Base-by-base conservation (phyloP, 108 stramenopile species). In the Pseudonitzschia pungens region DNA sequence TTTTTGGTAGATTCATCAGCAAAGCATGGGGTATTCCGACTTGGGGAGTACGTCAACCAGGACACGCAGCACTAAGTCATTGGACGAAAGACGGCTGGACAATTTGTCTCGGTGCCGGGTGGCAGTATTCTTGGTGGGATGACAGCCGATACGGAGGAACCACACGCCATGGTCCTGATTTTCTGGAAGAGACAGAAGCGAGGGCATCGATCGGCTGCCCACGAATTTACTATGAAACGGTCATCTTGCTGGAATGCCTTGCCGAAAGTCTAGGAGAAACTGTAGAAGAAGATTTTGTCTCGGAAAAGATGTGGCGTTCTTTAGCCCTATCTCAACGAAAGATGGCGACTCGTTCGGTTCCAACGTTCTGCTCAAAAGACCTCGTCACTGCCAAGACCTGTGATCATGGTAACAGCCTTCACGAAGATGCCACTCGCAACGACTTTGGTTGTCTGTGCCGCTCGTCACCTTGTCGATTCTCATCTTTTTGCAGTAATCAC, bases 1-100 rank as follows among this genome's bases (percentile, higher is more conserved):
- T 77, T 72, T 84, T 83, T 48, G 87, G 84, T 28, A 66, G 87
- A 8, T 85, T 84, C 32, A 73, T 80, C 59, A 72, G 74, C 71
- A 82, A 86, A 50, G 71, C 78, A 4, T 84, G 75, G 51, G 86
- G 86, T 6, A 76, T 77, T 26, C 86, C 86, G 4, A 84, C 74
- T 9, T 84, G 84, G 84, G 84, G 84, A 21, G 67, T 70, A 0
- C 70, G 79, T 15, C 76, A 84, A 45, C 84, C 80, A 6, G 84
- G 84, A 26, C 84, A 84, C 77, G 84, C 84, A 33, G 81, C 81
- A 20, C 33, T 81, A 40, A 72, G 56, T 16, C 77, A 68, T 26
- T 81, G 81, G 77, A 79, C 74, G 16, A 68, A 69, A 0, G 50
- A 63, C 10, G 84, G 84, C 15, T 84, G 84, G 84, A 40, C 65